These are phyloP conservation scores for Acanthamoeba triangularis DNA, from an alignment of 208 protist species.

Conservation along the genomic window DNA sequence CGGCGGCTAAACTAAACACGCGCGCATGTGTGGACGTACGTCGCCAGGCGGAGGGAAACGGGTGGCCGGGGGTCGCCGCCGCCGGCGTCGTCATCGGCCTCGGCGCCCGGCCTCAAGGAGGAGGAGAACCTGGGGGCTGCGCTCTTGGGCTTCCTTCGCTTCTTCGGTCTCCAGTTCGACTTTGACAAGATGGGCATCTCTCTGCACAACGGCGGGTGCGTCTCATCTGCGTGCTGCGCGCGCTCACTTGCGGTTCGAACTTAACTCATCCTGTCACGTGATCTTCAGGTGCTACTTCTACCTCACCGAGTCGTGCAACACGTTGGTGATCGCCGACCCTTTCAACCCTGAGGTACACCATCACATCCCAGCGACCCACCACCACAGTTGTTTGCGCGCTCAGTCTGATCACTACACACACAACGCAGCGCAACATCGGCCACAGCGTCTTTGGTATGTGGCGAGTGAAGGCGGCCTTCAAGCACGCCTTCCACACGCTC, in stretches of 20 bases:
- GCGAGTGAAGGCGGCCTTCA: slow-evolving; percentile 71
- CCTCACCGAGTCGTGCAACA: slow-evolving; percentile 64
- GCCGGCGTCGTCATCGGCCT: neutral
- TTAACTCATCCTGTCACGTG: neutral
- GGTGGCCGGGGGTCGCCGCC: neutral
- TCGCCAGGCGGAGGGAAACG: neutral
- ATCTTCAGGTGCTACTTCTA: slow-evolving; percentile 63
- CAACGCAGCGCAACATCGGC: slow-evolving; percentile 63
- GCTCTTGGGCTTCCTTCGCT: slow-evolving; percentile 59
- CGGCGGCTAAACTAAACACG: neutral
- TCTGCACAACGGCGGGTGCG: slow-evolving; percentile 62
- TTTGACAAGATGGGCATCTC: slow-evolving; percentile 74
- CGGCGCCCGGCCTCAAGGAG: slow-evolving; percentile 55
- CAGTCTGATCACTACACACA: neutral
- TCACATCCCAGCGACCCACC: neutral
- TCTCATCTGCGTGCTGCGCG: neutral
- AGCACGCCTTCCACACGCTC: slow-evolving; percentile 65
- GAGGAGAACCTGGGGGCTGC: slow-evolving; percentile 72
- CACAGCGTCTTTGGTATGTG: slow-evolving; percentile 76
- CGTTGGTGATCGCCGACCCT: slow-evolving; percentile 68
- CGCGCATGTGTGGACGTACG: no score
- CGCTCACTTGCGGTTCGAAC: neutral
- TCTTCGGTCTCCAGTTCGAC: slow-evolving; percentile 65
- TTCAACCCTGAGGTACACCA: slow-evolving; percentile 63
- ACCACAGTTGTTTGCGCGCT: neutral